phyloP scores from a whole-genome alignment of 495 filamentous ascomycete genomes.

The Aspergillus taichungensis region DNA sequence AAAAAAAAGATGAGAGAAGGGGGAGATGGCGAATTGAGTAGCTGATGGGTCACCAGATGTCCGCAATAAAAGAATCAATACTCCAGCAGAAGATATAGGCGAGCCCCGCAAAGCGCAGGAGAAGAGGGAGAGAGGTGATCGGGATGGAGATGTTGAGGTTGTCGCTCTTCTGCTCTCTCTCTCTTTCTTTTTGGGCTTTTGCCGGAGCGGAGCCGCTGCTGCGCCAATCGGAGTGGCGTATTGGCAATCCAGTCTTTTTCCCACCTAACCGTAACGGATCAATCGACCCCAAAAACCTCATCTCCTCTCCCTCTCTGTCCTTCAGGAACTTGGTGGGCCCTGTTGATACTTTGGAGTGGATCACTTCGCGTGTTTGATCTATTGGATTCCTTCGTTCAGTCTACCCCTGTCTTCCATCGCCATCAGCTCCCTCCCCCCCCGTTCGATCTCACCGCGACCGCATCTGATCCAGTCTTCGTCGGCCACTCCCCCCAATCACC shows the following conservation, averaged over 20 bases:
- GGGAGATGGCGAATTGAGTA: background rate
- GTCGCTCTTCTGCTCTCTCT: constrained; percentile 4
- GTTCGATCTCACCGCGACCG: background rate
- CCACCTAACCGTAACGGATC: constrained; percentile 2
- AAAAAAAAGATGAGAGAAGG: background rate
- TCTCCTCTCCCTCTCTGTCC: background rate
- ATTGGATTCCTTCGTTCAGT: too few species aligned
- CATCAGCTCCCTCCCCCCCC: too few species aligned
- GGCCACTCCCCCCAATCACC: constrained; percentile 4
- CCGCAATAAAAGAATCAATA: too few species aligned
- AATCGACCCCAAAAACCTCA: background rate
- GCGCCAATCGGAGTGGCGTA: constrained; percentile 34
- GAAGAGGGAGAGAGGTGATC: background rate
- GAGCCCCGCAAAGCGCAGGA: background rate
- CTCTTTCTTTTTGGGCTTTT: constrained; percentile 23
- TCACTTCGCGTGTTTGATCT: too few species aligned
- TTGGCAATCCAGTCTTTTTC: constrained; percentile 35
- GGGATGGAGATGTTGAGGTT: background rate
- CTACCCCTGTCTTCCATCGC: too few species aligned
- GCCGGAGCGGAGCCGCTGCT: constrained; percentile 26
- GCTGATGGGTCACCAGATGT: too few species aligned
- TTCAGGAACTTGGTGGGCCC: too few species aligned
- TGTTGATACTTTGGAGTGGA: too few species aligned
- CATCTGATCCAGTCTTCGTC: background rate
- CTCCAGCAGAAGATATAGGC: too few species aligned